Evolutionary conservation across 805 yeast species (phyloP).

Genomic region (Ogataea wickerhamii): DNA sequence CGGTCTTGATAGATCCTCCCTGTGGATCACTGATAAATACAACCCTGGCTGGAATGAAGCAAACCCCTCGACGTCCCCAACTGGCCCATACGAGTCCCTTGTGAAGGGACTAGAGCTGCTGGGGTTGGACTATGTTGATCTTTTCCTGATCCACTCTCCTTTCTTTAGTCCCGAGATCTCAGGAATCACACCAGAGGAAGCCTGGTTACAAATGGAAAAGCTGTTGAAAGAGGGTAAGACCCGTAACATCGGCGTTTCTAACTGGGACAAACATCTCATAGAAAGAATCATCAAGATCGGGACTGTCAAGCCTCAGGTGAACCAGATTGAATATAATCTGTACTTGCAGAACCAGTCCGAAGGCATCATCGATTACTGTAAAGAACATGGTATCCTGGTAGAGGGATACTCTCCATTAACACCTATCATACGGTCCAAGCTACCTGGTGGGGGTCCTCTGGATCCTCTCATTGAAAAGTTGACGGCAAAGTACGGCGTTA

Average conservation of each 20-base stretch:
- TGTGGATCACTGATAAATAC: slow-evolving; percentile 64
- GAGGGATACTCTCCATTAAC: slow-evolving; percentile 69
- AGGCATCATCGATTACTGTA: slow-evolving; percentile 49
- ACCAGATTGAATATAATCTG: slow-evolving; percentile 69
- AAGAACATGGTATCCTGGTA: slow-evolving; percentile 46
- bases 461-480: slow-evolving; percentile 37
- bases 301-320: slow-evolving; percentile 52
- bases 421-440: slow-evolving; percentile 48
- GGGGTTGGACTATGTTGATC: slow-evolving; percentile 52
- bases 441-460: slow-evolving; percentile 37
- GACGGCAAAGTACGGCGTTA: slow-evolving; percentile 52
- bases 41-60: slow-evolving; percentile 36
- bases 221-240: slow-evolving; percentile 43
- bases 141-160: slow-evolving; percentile 62
- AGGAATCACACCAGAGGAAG: slow-evolving; percentile 46
- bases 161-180: slow-evolving; percentile 38
- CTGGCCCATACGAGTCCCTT: slow-evolving; percentile 48
- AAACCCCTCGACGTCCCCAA: slow-evolving; percentile 20
- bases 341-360: slow-evolving; percentile 62
- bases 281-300: slow-evolving; percentile 40
- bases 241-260: slow-evolving; percentile 58
- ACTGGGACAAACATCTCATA: slow-evolving; percentile 48
- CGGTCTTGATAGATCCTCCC: slow-evolving; percentile 42
- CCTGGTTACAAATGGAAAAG: slow-evolving; percentile 46
- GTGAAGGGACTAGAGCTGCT: slow-evolving; percentile 45